Conservation (phyloP, 1,139 yeast genomes). For the Pichia kudriavzevii region DNA sequence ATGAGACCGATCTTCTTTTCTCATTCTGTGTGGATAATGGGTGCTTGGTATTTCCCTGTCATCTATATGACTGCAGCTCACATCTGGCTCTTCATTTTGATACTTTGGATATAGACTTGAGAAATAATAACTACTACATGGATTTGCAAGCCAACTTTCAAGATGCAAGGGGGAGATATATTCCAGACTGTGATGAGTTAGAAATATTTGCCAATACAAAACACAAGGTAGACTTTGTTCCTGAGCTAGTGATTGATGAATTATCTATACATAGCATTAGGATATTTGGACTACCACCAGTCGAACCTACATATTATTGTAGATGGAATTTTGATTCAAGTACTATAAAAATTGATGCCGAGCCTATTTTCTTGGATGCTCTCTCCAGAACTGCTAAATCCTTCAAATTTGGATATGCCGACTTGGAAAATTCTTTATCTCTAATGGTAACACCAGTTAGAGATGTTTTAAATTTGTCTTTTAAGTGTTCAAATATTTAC, state of each 20-base stretch:
- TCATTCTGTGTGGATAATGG: constrained; percentile 67
- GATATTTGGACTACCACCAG: constrained; percentile 87
- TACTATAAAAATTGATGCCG: constrained; percentile 45
- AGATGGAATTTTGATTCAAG: constrained; percentile 83
- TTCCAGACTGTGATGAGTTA: constrained; percentile 27
- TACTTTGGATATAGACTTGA: constrained; percentile 62
- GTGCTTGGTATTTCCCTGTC: constrained; percentile 61
- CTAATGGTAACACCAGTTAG: constrained; percentile 48
- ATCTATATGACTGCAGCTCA: constrained; percentile 53
- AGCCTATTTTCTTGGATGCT: constrained; percentile 40
- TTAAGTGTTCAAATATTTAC: constrained; percentile 34
- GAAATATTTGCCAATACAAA: constrained; percentile 21
- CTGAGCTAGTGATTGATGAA: constrained; percentile 55
- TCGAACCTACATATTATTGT: constrained; percentile 79
- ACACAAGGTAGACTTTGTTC: constrained; percentile 19
- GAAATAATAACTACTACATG: constrained; percentile 92
- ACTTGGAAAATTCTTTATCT: constrained; percentile 66
- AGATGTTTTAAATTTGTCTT: constrained; percentile 61
- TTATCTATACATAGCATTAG: constrained; percentile 75
- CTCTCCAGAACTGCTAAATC: constrained; percentile 38
- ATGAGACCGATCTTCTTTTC: constrained; percentile 71
- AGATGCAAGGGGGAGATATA: constrained; percentile 36
- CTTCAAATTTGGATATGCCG: constrained; percentile 57
- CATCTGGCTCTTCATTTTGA: constrained; percentile 61
- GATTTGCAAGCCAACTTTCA: constrained; percentile 60